A percentile compares a stretch with the other conserved stretches of the same genome.
These are phyloP conservation scores for Ambrosia trifida DNA, from an alignment of 129 eudicot species.

Conservation along the genomic window DNA sequence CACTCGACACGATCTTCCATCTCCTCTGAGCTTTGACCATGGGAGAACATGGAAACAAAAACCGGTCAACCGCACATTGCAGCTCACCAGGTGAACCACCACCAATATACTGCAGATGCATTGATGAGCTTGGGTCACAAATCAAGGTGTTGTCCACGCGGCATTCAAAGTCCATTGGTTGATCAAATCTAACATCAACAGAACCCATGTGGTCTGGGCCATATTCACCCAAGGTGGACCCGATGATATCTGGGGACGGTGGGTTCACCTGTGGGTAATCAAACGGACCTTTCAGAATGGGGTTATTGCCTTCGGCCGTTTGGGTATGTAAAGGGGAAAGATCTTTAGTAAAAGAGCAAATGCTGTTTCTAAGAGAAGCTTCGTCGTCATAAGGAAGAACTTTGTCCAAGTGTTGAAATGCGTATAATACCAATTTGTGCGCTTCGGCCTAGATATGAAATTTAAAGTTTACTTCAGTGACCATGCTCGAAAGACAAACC, in stretches of 20 bases:
- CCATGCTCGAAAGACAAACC: not conserved
- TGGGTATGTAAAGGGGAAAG: constrained; percentile 36
- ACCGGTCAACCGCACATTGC: constrained; percentile 42
- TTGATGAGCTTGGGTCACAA: constrained; percentile 49
- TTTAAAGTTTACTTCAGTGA: not conserved
- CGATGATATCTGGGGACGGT: constrained; percentile 42
- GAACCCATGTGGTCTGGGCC: constrained; percentile 40
- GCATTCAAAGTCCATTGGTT: constrained; percentile 39
- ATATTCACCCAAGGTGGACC: constrained; percentile 44
- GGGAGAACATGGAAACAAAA: constrained; percentile 40
- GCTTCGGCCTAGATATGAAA: constrained; percentile 54
- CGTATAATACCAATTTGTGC: constrained; percentile 53
- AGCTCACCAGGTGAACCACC: constrained; percentile 39
- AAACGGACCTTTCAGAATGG: constrained; percentile 26
- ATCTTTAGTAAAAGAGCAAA: constrained; percentile 35
- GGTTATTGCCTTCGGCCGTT: constrained; percentile 15
- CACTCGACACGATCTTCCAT: constrained; percentile 64
- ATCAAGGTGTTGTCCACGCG: constrained; percentile 43
- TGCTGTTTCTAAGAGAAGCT: constrained; percentile 37
- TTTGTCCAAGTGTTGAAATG: constrained; percentile 57
- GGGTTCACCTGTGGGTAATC: constrained; percentile 39
- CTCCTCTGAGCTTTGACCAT: constrained; percentile 56
- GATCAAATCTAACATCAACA: constrained; percentile 45
- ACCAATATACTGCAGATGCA: constrained; percentile 54
- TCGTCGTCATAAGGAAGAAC: constrained; percentile 59